A percentile compares a stretch with the other conserved stretches of the same genome.
Evolutionary conservation across 768 basidiomycete genomes (phyloP).

Genomic region (Suillus hirtellus): DNA sequence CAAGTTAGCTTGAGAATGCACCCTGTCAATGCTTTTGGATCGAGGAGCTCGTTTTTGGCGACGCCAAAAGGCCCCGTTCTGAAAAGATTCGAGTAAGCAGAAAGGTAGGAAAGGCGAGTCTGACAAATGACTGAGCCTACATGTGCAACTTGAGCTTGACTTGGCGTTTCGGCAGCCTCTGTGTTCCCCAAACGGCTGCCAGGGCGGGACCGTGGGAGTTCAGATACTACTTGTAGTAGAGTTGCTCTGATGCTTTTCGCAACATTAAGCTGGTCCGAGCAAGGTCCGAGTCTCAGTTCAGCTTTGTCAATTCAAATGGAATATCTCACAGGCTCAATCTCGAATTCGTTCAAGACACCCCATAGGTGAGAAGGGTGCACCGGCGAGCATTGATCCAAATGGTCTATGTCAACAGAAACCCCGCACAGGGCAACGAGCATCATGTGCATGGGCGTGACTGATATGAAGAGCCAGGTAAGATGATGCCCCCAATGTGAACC

Average conservation of each 20-base stretch:
- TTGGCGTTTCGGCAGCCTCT: not conserved
- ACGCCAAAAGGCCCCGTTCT: not conserved
- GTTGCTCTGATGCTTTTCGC: slow-evolving; percentile 3
- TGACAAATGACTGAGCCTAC: not conserved
- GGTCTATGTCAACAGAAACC: slow-evolving; percentile 7
- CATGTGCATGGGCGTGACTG: slow-evolving; percentile 11
- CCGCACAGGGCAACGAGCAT: slow-evolving; percentile 12
- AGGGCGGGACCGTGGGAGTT: not conserved
- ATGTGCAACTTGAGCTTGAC: not conserved
- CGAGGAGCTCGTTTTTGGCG: not conserved
- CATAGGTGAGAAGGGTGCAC: slow-evolving; percentile 10
- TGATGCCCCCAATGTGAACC: not conserved
- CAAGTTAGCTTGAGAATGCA: not conserved
- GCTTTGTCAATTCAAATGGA: not conserved
- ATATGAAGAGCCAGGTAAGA: not conserved
- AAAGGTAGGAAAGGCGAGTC: not conserved
- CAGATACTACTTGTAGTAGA: not conserved
- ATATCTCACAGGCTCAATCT: slow-evolving; percentile 10
- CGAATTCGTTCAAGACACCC: not conserved
- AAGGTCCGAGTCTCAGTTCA: not conserved
- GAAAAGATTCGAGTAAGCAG: not conserved
- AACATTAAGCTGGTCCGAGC: slow-evolving; percentile 10
- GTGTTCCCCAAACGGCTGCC: not conserved
- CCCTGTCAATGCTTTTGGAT: not conserved
- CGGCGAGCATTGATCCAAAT: slow-evolving; percentile 9